A percentile compares a stretch with the other conserved stretches of the same genome.
These are phyloP conservation scores for Ceratocystis papillata DNA, from an alignment of 2,329 filamentous ascomycete genomes.

Conservation along the genomic window DNA sequence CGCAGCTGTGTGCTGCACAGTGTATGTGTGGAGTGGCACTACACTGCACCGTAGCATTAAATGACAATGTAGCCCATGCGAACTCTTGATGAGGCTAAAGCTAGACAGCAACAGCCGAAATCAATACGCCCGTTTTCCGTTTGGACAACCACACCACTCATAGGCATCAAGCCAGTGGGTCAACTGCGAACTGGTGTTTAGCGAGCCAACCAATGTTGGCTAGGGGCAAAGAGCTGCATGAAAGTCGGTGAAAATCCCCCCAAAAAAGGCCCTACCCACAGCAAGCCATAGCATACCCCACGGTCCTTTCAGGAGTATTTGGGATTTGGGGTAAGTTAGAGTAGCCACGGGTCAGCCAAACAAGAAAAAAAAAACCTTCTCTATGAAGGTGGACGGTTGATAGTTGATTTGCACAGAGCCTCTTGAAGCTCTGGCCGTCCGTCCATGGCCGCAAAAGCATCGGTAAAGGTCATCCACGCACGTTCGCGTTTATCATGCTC, in stretches of 20 bases:
- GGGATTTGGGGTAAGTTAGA: conserved; percentile 8
- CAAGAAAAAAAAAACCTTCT: not conserved
- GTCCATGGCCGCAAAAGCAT: conserved; percentile 68
- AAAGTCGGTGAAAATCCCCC: conserved; percentile 3
- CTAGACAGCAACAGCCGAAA: not conserved
- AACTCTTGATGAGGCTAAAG: not conserved
- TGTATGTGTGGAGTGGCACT: not conserved
- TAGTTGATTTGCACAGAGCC: conserved; percentile 70
- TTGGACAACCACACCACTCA: not conserved
- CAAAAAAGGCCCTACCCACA: conserved; percentile 7
- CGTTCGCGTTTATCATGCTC: conserved; percentile 85
- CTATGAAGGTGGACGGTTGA: conserved; percentile 37
- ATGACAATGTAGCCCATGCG: not conserved
- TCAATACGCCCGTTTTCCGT: not conserved
- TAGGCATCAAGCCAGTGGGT: not conserved
- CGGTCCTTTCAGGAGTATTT: not conserved
- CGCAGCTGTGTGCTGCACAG: not conserved
- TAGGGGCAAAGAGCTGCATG: not conserved
- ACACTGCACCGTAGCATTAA: not conserved
- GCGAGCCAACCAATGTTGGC: not conserved
- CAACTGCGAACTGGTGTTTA: not conserved
- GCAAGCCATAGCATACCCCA: not conserved
- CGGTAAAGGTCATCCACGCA: conserved; percentile 75
- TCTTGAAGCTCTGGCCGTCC: conserved; percentile 78
- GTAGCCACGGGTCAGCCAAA: not conserved